These are phyloP conservation scores for Pelagomonas calceolata DNA, from an alignment of 108 stramenopile genomes.

Conservation along the genomic window DNA sequence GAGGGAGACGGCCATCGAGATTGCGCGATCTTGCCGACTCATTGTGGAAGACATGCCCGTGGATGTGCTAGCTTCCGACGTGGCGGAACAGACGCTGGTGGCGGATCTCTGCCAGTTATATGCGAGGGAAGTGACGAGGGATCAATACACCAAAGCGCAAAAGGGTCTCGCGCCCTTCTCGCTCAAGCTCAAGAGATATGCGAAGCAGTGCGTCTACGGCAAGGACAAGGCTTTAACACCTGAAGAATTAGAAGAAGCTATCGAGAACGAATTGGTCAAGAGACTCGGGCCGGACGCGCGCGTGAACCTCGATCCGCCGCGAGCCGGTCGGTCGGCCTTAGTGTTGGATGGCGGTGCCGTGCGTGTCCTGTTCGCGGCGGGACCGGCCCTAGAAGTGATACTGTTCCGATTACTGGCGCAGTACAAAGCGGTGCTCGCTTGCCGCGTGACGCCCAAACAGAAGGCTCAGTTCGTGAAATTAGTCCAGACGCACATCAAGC, in stretches of 20 bases:
- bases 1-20: conserved; percentile 53
- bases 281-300: neutral
- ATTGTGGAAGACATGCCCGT: conserved; percentile 16
- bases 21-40: conserved; percentile 40
- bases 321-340: conserved; percentile 10
- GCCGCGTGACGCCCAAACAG: conserved; percentile 48
- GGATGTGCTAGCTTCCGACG: conserved; percentile 9
- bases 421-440: conserved; percentile 36
- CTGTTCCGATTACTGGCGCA: conserved; percentile 7
- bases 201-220: neutral
- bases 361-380: neutral
- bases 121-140: neutral
- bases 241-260: neutral
- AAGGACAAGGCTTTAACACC: neutral
- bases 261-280: no score
- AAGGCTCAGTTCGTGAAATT: conserved; percentile 41
- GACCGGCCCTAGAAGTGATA: conserved; percentile 1
- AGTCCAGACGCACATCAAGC: conserved; percentile 21
- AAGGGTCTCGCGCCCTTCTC: neutral
- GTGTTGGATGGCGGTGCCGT: conserved; percentile 39
- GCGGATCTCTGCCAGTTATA: conserved; percentile 3
- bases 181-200: neutral
- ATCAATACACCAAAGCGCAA: no score
- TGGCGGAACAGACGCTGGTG: neutral
- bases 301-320: neutral